phyloP scores from a whole-genome alignment of 2,329 filamentous ascomycete genomes.

The Hysterium pulicare region DNA sequence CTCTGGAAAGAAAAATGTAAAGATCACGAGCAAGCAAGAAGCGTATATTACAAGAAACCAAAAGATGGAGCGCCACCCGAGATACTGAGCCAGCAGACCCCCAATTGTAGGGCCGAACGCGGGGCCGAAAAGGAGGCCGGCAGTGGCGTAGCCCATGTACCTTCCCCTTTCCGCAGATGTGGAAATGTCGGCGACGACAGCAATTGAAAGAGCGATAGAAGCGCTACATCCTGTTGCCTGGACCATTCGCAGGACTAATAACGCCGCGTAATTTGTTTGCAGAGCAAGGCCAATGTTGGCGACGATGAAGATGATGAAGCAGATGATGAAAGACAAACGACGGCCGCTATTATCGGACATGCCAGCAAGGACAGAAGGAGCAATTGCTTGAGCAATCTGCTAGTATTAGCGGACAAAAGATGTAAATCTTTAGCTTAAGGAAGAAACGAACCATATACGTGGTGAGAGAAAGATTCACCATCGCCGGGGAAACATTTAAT shows the following conservation, averaged over 20 bases:
- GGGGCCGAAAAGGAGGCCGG: slow-evolving; percentile 36
- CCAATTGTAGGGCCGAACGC: slow-evolving; percentile 16
- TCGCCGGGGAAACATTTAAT: not conserved
- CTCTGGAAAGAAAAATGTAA: slow-evolving; percentile 32
- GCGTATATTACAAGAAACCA: slow-evolving; percentile 31
- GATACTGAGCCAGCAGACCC: slow-evolving; percentile 19
- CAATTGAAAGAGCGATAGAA: slow-evolving; percentile 66
- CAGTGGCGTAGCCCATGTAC: slow-evolving; percentile 64
- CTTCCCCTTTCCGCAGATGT: slow-evolving; percentile 64
- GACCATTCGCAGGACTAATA: slow-evolving; percentile 39
- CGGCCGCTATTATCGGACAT: slow-evolving; percentile 28
- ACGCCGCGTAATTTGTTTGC: slow-evolving; percentile 33
- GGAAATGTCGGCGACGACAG: slow-evolving; percentile 66
- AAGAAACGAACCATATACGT: not conserved
- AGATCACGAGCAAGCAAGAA: slow-evolving; percentile 18
- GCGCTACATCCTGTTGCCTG: slow-evolving; percentile 57
- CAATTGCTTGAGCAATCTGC: not conserved
- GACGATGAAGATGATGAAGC: slow-evolving; percentile 37
- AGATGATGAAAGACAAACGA: slow-evolving; percentile 35
- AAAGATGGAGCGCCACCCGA: slow-evolving; percentile 24
- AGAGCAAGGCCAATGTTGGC: slow-evolving; percentile 40
- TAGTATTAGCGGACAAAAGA: not conserved
- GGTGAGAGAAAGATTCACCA: not conserved
- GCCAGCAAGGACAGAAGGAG: not conserved
- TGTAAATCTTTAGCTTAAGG: not conserved